Evolutionary conservation across 1,139 yeast species (phyloP), one percentile per base, ranked within the genome.

Genomic region (Starmera stellimalicola): DNA sequence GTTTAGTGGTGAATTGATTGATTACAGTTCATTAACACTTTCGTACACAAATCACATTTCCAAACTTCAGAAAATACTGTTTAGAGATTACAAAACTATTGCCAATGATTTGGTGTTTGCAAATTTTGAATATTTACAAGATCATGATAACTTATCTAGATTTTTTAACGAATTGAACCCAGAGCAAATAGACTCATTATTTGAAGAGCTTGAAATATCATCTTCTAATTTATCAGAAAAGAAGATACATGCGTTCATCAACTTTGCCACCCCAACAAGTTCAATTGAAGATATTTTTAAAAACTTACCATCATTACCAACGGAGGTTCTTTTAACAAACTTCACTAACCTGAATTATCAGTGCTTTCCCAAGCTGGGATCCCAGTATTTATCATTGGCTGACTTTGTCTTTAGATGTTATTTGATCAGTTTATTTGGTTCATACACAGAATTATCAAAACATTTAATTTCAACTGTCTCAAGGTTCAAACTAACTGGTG

Each of bases 321-420:
- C 29, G n/a, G 29, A 27, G 12, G 7, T 7, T 16, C 9, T 17
- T 8, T 16, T 27, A 27, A 16, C 18, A 11, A 18, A 18, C 6
- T 27, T n/a, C 9, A 27, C 19, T 4, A 11, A 18, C 16, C 24
- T 17, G 10, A 7, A 18, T 19, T 12, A 18, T 7, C 24, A 18
- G 20, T 7, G 25, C 11, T 14, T 30, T 7, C 33, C 40, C 17
- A 25, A 20, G 17, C 34, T 51, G 19, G 48, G 51, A 7, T 37
- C 51, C 6, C 59, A 54, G 28, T 63, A 50, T 36, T 49, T 66
- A 8, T 53, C 64, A 4, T 27, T 54, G 7, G 39, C 51, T 5
- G 73, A 67, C 39, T 52, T 58, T 16, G 31, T 60, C 4, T 31
- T 48, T 6, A 52, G 68, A 24, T 37, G 45, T 2, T 54, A 52